Base-by-base conservation (phyloP, 306 rosid genomes). In the Prosopis cineraria region DNA sequence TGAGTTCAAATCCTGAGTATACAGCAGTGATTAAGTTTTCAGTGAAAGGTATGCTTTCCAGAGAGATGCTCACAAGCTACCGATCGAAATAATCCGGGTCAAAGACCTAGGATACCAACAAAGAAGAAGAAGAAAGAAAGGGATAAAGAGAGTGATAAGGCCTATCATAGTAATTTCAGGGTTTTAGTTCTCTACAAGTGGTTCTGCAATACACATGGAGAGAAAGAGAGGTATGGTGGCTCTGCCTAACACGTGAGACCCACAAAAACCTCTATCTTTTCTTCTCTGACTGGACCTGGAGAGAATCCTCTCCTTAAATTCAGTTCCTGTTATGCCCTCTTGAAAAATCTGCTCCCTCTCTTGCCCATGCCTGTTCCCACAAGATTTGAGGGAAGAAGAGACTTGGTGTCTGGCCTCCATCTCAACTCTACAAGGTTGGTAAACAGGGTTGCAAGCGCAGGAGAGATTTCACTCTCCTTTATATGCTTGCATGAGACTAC, bases 341-440 rank as follows among this genome's bases (percentile, higher is more conserved):
- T 93, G 87, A 95, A 91, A 82, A 95, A 95, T 77, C 83, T 88
- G 39, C 94, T 84, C 34, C 99, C 98, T 86, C 84, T 95, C 91
- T 90, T 95, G 50, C 98, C 99, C 72, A 93, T 83, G 86, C 50
- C 70, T 13, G 80, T 75, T 60, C 93, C 95, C 14, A 56, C 70
- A 41, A 87, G 83, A 78, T 84, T 90, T 34, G 96, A 89, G 72
- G 85, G 80, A 70, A 89, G 93, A 58, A 82, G 94, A 64, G 96
- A 96, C 84, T 83, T 96, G 77, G 91, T 82, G 65, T 96, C 91
- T 39, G 98, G 99, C 58, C 96, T 86, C 99, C 99, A 96, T 87
- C 63, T 87, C 93, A 96, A 68, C 70, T 93, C 99, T 80, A 66
- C 88, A 31, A 96, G 90, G 44, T 74, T 82, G 62, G 96, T 87